Conservation (phyloP, 2,329 filamentous ascomycete genomes). For the Fusarium sp. region DNA sequence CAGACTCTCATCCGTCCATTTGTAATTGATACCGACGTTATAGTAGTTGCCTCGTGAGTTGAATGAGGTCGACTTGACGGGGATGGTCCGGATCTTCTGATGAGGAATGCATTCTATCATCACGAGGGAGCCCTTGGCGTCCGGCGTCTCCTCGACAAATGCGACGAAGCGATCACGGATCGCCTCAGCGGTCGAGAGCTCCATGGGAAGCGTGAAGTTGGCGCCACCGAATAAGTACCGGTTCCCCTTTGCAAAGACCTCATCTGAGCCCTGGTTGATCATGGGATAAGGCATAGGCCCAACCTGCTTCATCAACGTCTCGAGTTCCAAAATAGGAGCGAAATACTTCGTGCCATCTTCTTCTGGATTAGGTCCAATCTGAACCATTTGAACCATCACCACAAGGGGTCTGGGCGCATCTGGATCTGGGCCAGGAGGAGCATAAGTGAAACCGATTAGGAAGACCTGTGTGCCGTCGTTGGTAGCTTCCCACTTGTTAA, state of each 20-base stretch:
- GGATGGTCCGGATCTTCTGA: constrained; percentile 17
- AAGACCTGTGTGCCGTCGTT: constrained; percentile 41
- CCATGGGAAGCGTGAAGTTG: constrained; percentile 55
- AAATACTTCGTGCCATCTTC: constrained; percentile 46
- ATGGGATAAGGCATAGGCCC: constrained; percentile 54
- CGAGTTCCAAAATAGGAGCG: constrained; percentile 51
- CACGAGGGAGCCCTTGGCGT: constrained; percentile 21
- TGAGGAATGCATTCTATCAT: constrained; percentile 38
- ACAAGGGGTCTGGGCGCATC: constrained; percentile 31
- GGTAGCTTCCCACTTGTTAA: constrained; percentile 44
- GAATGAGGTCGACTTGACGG: constrained; percentile 36
- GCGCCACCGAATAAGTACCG: constrained; percentile 56
- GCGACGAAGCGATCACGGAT: constrained; percentile 30
- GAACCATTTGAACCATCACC: constrained; percentile 29
- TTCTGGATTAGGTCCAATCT: constrained; percentile 34
- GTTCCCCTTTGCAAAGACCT: constrained; percentile 50
- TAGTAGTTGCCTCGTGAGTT: constrained; percentile 42
- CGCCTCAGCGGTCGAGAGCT: constrained; percentile 35
- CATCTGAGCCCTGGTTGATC: constrained; percentile 54
- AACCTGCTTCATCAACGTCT: constrained; percentile 51
- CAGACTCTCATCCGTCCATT: constrained; percentile 25
- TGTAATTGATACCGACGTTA: constrained; percentile 33
- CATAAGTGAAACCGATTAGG: constrained; percentile 26
- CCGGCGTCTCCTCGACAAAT: constrained; percentile 29
- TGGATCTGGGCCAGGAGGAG: constrained; percentile 35